Evolutionary conservation across 768 basidiomycete species (phyloP).

Genomic region (Arthromyces matolae): DNA sequence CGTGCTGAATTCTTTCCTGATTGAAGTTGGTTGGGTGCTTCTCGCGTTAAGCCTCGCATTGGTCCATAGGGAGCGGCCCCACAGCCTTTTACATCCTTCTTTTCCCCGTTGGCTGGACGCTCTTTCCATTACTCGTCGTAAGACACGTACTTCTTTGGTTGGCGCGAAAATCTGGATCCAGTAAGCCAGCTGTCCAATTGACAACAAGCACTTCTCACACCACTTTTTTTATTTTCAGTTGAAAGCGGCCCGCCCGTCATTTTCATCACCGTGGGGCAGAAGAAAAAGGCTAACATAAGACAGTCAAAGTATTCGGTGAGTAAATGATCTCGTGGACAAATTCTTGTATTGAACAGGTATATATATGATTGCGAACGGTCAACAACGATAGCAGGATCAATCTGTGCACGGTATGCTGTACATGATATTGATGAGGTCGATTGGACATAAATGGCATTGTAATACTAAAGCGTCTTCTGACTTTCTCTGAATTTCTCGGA

Average conservation of each 20-base stretch:
- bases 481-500: too few relatives aligned
- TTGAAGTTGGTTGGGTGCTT: constrained; percentile 73
- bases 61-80: constrained; percentile 80
- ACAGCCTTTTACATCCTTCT: constrained; percentile 86
- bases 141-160: constrained; percentile 64
- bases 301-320: too few relatives aligned
- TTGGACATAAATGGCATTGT: too few relatives aligned
- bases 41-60: constrained; percentile 90
- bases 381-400: too few relatives aligned
- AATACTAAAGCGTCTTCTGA: too few relatives aligned
- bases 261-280: constrained; percentile 91
- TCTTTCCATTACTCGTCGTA: constrained; percentile 71
- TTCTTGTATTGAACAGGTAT: too few relatives aligned
- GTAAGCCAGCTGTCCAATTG: constrained; percentile 35
- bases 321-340: too few relatives aligned
- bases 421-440: too few relatives aligned
- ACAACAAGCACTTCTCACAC: not conserved
- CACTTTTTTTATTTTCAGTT: constrained; percentile 22
- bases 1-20: not conserved
- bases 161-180: constrained; percentile 74
- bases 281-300: too few relatives aligned
- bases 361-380: too few relatives aligned
- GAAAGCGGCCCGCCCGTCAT: constrained; percentile 82
- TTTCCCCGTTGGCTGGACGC: constrained; percentile 72
- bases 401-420: too few relatives aligned